Evolutionary conservation across 345 rosid genomes (phyloP), one percentile per base, ranked within the genome.

Genomic region (Euclidium syriacum): DNA sequence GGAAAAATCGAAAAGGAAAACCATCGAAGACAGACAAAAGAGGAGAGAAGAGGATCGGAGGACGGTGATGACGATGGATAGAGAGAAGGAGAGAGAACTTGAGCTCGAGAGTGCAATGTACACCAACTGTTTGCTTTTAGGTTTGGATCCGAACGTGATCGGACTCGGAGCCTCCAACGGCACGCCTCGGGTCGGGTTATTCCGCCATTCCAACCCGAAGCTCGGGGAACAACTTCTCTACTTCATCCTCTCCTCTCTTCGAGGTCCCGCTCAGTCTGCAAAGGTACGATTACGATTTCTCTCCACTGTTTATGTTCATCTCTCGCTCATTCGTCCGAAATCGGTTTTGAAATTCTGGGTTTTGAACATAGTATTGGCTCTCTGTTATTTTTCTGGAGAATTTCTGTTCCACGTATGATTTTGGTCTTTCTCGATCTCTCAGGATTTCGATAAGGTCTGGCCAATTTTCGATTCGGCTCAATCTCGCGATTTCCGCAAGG

Each of bases 91-190:
- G 76, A 87, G 99, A 76, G 99, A 94, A 79, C 74, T 86, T 18
- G 97, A 87, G 86, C 92, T 94, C 15, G 99, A 94, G 85, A 90
- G 97, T 66, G 96, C 99, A 87, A 87, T 94, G 99, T 94, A 94
- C 83, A 94, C 99, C 14, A 94, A 94, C 78, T 94, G 97, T 33
- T 75, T 86, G 76, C 79, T 94, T 35, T 83, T 94, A 69, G 99
- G 99, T 43, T 72, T 94, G 83, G 99, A 94, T 90, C 97, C 97
- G 65, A 74, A 71, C 59, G 62, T 87, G 41, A 94, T 94, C 77
- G 99, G 98, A 23, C 78, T 79, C 77, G 94, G 94, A 77, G 75
- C 84, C 36, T 78, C 95, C 78, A 90, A 79, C 73, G 88, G 76
- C 62, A 75, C 83, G 35, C 90, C 90, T 41, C 91, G 96, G 55